phyloP scores from a whole-genome alignment of 2,329 filamentous ascomycete genomes.

The Chrysoporthe deuterocubensis region DNA sequence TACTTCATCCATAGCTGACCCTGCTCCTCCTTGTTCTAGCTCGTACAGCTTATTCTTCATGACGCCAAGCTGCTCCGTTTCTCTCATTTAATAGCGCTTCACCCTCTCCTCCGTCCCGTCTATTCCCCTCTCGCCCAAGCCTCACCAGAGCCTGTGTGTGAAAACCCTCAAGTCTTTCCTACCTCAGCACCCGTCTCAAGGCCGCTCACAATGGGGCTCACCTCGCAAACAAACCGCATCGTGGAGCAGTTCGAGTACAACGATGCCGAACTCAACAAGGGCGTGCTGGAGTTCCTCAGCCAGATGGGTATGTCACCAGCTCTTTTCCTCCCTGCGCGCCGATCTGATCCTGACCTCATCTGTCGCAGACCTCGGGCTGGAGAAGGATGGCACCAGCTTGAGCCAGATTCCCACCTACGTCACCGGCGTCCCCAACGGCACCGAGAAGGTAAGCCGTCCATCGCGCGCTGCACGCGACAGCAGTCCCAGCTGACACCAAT shows the following conservation, averaged over 20 bases:
- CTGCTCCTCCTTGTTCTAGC: conserved; percentile 42
- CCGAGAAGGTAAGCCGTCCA: conserved; percentile 74
- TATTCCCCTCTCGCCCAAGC: conserved; percentile 49
- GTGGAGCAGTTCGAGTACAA: conserved; percentile 85
- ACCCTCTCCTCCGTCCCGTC: conserved; percentile 38
- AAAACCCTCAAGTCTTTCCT: conserved; percentile 58
- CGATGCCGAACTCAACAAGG: conserved; percentile 76
- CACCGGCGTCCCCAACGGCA: conserved; percentile 93
- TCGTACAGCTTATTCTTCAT: conserved; percentile 56
- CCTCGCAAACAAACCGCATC: conserved; percentile 76
- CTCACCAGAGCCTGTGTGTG: conserved; percentile 55
- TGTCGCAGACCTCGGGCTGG: conserved; percentile 74
- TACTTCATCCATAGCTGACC: conserved; percentile 36
- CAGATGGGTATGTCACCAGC: conserved; percentile 68
- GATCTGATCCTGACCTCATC: conserved; percentile 21
- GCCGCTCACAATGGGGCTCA: conserved; percentile 64
- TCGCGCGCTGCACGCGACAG: background rate
- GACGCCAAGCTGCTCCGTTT: conserved; percentile 51
- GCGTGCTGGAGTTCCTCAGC: conserved; percentile 81
- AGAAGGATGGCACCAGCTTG: conserved; percentile 77
- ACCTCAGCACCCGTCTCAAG: conserved; percentile 57
- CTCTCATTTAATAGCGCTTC: conserved; percentile 38
- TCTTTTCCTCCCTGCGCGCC: conserved; percentile 1
- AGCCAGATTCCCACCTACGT: conserved; percentile 98
- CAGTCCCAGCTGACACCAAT: conserved; percentile 11